These are phyloP conservation scores for Podaxis sp. DNA, from an alignment of 768 basidiomycete genomes.

Conservation along the genomic window DNA sequence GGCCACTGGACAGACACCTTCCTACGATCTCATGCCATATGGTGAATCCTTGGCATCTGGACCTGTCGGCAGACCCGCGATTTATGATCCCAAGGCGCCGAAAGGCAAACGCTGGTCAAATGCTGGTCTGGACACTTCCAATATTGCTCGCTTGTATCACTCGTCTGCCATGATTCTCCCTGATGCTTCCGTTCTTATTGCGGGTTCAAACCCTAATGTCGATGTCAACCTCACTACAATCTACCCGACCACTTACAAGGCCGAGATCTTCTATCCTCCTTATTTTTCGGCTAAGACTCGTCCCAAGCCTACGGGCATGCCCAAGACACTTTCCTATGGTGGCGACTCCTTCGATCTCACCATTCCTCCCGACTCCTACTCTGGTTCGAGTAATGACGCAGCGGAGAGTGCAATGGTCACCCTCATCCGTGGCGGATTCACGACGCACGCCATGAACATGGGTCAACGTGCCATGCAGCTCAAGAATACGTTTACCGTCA, in stretches of 20 bases:
- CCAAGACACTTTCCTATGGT: conserved; percentile 77
- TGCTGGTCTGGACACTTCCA: conserved; percentile 57
- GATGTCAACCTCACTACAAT: conserved; percentile 64
- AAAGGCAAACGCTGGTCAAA: conserved; percentile 75
- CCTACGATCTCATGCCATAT: conserved; percentile 58
- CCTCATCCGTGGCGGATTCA: conserved; percentile 82
- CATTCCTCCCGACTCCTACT: conserved; percentile 65
- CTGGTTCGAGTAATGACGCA: conserved; percentile 65
- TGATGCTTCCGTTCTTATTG: conserved; percentile 83
- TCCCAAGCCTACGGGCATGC: conserved; percentile 69
- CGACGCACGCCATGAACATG: conserved; percentile 88
- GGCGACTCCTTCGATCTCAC: conserved; percentile 77
- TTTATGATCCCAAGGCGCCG: conserved; percentile 79
- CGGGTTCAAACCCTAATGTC: conserved; percentile 91
- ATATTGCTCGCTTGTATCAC: conserved; percentile 85
- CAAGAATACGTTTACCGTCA: conserved; percentile 81
- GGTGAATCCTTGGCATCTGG: conserved; percentile 76
- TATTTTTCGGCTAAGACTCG: conserved; percentile 76
- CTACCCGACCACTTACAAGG: conserved; percentile 77
- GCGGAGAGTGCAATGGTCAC: conserved; percentile 75
- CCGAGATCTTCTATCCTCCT: conserved; percentile 89
- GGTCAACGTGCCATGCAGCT: conserved; percentile 81
- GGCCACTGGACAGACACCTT: conserved; percentile 45
- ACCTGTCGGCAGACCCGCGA: conserved; percentile 73
- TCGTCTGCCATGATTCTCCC: conserved; percentile 90